Percentiles rank a stretch among this genome's conserved stretches.
Evolutionary conservation across 2,329 filamentous ascomycete species (phyloP).

Genomic region (Xylariales sp.): DNA sequence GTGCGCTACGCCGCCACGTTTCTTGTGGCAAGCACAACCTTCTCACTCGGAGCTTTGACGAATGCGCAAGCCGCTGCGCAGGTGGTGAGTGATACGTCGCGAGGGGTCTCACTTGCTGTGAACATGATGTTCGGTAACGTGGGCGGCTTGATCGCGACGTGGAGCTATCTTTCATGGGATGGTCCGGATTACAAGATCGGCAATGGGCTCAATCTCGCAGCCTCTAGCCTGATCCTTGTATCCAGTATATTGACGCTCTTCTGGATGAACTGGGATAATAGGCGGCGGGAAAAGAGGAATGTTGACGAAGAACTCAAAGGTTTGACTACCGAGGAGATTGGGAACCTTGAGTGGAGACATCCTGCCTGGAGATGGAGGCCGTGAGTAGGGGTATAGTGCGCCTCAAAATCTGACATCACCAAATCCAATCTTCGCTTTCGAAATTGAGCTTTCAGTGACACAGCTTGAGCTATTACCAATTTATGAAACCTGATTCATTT

Average conservation of each 20-base stretch:
- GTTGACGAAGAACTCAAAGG: slow-evolving; percentile 49
- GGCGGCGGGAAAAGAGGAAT: slow-evolving; percentile 44
- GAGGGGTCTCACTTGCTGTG: slow-evolving; percentile 60
- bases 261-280: slow-evolving; percentile 61
- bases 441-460: too few relatives aligned
- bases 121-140: slow-evolving; percentile 70
- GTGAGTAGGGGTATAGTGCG: too few relatives aligned
- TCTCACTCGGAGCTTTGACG: slow-evolving; percentile 58
- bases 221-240: slow-evolving; percentile 47
- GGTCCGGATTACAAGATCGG: slow-evolving; percentile 64
- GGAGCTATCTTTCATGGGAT: slow-evolving; percentile 60
- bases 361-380: slow-evolving; percentile 56
- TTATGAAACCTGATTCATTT: too few relatives aligned
- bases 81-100: slow-evolving; percentile 65
- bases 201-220: slow-evolving; percentile 64
- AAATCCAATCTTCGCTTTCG: too few relatives aligned
- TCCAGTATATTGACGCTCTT: slow-evolving; percentile 40
- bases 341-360: slow-evolving; percentile 58
- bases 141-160: slow-evolving; percentile 63
- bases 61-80: slow-evolving; percentile 67
- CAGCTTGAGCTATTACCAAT: too few relatives aligned
- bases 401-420: too few relatives aligned
- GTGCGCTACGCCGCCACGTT: slow-evolving; percentile 68
- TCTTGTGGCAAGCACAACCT: slow-evolving; percentile 60
- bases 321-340: slow-evolving; percentile 41